A percentile compares a stretch with the other conserved stretches of the same genome.
Conservation (phyloP, 805 yeast species). For the Suhomyces pyralidae region DNA sequence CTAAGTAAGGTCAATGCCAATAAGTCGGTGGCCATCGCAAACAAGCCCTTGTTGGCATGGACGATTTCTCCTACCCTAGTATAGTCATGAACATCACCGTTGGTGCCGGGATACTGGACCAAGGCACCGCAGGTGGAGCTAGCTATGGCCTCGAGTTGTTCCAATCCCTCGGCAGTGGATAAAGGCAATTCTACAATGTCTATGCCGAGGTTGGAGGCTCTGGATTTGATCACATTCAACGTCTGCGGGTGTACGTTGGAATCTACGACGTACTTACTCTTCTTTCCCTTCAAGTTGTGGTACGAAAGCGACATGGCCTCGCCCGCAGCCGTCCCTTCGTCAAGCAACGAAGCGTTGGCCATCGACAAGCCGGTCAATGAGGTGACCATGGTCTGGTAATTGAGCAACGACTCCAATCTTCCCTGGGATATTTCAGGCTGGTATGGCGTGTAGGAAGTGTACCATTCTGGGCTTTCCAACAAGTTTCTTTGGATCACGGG, state of each 20-base stretch:
- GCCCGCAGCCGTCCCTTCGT: conserved; percentile 97
- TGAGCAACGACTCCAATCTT: conserved; percentile 82
- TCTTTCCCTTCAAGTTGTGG: conserved; percentile 65
- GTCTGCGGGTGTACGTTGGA: conserved; percentile 81
- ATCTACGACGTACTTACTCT: conserved; percentile 68
- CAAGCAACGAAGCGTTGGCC: conserved; percentile 91
- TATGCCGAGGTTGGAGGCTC: conserved; percentile 74
- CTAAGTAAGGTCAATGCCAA: conserved; percentile 81
- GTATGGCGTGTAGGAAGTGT: conserved; percentile 96
- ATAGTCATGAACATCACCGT: conserved; percentile 61
- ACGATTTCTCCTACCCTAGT: conserved; percentile 56
- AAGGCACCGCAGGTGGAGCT: conserved; percentile 70
- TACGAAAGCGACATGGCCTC: conserved; percentile 91
- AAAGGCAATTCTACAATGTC: conserved; percentile 59
- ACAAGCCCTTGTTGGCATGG: conserved; percentile 69
- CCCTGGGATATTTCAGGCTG: conserved; percentile 99
- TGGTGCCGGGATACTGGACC: conserved; percentile 87
- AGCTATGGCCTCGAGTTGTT: conserved; percentile 21
- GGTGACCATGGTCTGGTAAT: conserved; percentile 87
- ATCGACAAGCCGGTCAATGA: conserved; percentile 93
- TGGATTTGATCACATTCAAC: conserved; percentile 67
- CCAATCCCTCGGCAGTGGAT: conserved; percentile 36
- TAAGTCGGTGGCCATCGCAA: conserved; percentile 88
- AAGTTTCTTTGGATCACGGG: conserved; percentile 91
- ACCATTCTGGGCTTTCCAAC: conserved; percentile 96